These are phyloP conservation scores for Hericium alpestre DNA, from an alignment of 768 basidiomycete genomes.

Conservation along the genomic window DNA sequence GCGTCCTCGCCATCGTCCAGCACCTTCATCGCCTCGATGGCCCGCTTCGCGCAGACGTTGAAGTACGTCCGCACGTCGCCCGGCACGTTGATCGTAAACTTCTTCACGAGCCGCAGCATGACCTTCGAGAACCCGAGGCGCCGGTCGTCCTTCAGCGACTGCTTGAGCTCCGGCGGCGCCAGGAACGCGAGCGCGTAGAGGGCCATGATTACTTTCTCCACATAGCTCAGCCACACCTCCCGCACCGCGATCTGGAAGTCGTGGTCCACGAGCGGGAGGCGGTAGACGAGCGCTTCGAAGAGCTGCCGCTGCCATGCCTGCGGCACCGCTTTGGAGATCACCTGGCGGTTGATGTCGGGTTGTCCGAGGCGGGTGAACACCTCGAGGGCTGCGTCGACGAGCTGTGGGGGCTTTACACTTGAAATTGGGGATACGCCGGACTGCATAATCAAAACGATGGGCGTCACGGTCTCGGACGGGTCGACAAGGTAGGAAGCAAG, in stretches of 20 bases:
- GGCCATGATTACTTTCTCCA: constrained; percentile 72
- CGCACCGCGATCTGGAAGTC: constrained; percentile 61
- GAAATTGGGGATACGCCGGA: constrained; percentile 32
- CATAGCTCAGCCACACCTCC: constrained; percentile 65
- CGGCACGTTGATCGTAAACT: constrained; percentile 40
- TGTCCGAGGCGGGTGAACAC: constrained; percentile 73
- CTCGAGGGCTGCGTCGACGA: constrained; percentile 73
- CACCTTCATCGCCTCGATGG: constrained; percentile 68
- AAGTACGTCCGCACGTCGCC: constrained; percentile 45
- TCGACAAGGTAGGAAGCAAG: constrained; percentile 71
- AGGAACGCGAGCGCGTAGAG: constrained; percentile 83
- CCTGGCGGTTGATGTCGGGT: constrained; percentile 66
- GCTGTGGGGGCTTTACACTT: constrained; percentile 41
- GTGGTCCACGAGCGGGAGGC: constrained; percentile 68
- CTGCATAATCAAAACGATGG: constrained; percentile 47
- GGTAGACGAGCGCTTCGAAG: constrained; percentile 64
- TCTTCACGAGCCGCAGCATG: constrained; percentile 62
- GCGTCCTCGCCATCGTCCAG: constrained; percentile 68
- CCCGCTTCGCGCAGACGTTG: constrained; percentile 48
- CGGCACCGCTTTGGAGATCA: constrained; percentile 54
- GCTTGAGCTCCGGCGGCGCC: constrained; percentile 65
- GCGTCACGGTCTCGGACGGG: constrained; percentile 52
- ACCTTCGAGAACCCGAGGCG: constrained; percentile 58
- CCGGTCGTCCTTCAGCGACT: constrained; percentile 53
- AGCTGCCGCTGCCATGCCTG: constrained; percentile 45